A percentile compares a stretch with the other conserved stretches of the same genome.
These are phyloP conservation scores for Bassia scoparia DNA, from an alignment of 148 eudicot genomes.

Conservation along the genomic window DNA sequence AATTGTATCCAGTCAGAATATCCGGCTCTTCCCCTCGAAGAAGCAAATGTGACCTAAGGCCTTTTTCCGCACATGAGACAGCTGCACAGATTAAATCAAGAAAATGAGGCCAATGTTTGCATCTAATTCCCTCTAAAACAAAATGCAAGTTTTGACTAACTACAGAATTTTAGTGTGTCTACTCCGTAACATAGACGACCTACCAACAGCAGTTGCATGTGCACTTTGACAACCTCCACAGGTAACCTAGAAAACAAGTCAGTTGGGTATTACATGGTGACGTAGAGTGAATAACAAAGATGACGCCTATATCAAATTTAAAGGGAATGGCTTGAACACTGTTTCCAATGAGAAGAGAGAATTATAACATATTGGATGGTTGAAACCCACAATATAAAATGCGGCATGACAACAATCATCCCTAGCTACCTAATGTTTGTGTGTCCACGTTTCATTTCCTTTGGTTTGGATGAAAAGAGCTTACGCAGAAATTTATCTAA, in stretches of 20 bases:
- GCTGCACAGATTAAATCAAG: conserved; percentile 45
- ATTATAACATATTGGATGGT: neutral
- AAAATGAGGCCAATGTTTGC: neutral
- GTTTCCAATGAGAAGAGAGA: neutral
- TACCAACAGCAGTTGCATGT: conserved; percentile 93
- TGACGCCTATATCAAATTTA: neutral
- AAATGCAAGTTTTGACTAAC: neutral
- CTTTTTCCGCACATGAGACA: conserved; percentile 88
- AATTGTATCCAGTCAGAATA: conserved; percentile 70
- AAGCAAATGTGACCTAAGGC: conserved; percentile 74
- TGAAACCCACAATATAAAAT: neutral
- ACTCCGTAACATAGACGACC: conserved; percentile 26
- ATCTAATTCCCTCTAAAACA: neutral
- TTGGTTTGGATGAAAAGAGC: neutral
- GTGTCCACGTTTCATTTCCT: no score
- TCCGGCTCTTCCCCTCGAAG: conserved; percentile 92
- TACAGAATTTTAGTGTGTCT: neutral
- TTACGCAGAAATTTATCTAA: neutral
- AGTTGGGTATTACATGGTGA: conserved; percentile 31
- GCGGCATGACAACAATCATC: neutral
- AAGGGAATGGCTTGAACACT: neutral
- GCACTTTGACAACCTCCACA: conserved; percentile 99
- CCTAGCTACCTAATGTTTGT: neutral
- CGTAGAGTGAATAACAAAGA: neutral
- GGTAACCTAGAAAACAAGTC: conserved; percentile 66